Conservation (phyloP, 306 rosid species). For the Dalbergia oliveri region DNA sequence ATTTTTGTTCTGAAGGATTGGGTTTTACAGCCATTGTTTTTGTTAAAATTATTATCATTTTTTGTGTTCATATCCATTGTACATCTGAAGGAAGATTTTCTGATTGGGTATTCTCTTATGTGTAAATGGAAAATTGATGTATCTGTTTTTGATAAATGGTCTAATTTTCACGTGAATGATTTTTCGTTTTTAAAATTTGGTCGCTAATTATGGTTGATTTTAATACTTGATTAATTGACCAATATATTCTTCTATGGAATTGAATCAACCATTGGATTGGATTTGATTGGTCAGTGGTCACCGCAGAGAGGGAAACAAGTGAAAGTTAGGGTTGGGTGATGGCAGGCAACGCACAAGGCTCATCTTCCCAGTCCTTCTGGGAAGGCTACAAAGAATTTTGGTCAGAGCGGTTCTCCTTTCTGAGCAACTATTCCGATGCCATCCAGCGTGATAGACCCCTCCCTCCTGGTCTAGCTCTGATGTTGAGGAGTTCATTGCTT, state of each 20-base stretch:
- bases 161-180: slow-evolving; percentile 2
- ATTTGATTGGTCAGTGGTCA: not conserved
- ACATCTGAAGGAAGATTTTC: not conserved
- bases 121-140: not conserved
- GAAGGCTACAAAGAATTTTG: slow-evolving; percentile 75
- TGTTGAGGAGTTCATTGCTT: slow-evolving; percentile 76
- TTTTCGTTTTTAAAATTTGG: not conserved
- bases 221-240: slow-evolving; percentile 29
- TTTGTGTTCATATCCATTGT: not conserved
- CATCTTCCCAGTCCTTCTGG: slow-evolving; percentile 64
- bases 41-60: not conserved
- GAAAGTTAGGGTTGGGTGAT: slow-evolving; percentile 39
- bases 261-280: not conserved
- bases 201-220: not conserved
- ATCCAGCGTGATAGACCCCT: slow-evolving; percentile 67
- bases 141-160: not conserved
- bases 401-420: slow-evolving; percentile 71
- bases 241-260: not conserved
- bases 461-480: slow-evolving; percentile 72
- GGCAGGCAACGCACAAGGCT: slow-evolving; percentile 48
- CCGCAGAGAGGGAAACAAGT: slow-evolving; percentile 38
- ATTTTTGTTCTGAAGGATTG: not conserved
- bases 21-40: not conserved
- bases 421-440: slow-evolving; percentile 61
- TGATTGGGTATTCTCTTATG: not conserved